These are phyloP conservation scores for Aspergillus aculeatus DNA, from an alignment of 2,329 filamentous ascomycete species.

Conservation along the genomic window DNA sequence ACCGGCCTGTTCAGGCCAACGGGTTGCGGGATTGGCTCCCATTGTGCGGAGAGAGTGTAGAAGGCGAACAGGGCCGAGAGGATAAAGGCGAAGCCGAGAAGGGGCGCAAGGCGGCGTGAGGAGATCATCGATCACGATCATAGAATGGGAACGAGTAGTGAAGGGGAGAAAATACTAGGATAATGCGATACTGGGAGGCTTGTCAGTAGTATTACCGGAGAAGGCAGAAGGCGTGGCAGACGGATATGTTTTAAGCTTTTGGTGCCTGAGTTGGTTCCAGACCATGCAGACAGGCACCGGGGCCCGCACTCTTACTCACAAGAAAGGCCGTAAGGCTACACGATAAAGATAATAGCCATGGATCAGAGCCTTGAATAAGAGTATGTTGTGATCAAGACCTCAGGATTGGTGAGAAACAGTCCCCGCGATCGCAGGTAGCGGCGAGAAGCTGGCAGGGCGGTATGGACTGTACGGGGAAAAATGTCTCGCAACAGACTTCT, in stretches of 20 bases:
- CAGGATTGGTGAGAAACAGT: too few species aligned
- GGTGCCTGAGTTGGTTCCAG: neutral
- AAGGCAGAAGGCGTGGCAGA: neutral
- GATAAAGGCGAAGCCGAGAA: constrained; percentile 35
- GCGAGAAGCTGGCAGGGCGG: neutral
- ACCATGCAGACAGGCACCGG: neutral
- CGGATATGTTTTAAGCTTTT: neutral
- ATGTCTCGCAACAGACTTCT: neutral
- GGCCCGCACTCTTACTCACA: neutral
- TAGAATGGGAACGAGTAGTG: constrained; percentile 8
- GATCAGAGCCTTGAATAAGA: neutral
- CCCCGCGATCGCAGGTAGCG: neutral
- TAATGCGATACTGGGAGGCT: neutral
- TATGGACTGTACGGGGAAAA: neutral
- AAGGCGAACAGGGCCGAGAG: constrained; percentile 30
- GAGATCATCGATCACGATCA: constrained; percentile 31
- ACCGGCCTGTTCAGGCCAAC: constrained; percentile 39
- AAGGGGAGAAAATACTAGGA: neutral
- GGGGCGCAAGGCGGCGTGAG: constrained; percentile 32
- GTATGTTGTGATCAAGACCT: neutral
- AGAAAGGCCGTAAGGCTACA: neutral
- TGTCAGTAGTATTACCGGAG: neutral
- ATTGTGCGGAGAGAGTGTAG: constrained; percentile 33
- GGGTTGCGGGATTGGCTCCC: constrained; percentile 35
- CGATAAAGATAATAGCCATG: neutral